These are phyloP conservation scores for Phytophthora pini DNA, from an alignment of 352 stramenopile species.

Conservation along the genomic window DNA sequence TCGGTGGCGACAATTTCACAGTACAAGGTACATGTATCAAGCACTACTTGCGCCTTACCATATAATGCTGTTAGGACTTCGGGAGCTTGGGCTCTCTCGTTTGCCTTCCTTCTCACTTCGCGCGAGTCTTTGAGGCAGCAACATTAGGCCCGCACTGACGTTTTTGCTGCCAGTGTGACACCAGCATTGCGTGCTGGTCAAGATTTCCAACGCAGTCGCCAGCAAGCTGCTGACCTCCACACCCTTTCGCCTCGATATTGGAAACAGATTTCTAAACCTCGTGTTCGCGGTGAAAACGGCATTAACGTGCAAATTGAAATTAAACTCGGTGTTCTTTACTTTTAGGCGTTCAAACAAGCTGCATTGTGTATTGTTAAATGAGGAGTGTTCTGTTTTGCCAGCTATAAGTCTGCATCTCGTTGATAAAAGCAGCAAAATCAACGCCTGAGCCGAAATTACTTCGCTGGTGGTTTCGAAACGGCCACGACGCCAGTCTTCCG, in stretches of 20 bases:
- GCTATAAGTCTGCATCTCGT: too few relatives aligned
- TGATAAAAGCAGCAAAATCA: neutral
- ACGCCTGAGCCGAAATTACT: neutral
- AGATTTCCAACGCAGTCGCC: slow-evolving; percentile 23
- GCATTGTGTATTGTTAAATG: too few relatives aligned
- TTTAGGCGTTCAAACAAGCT: too few relatives aligned
- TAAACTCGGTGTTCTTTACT: too few relatives aligned
- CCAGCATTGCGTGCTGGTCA: slow-evolving; percentile 1
- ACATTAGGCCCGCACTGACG: neutral
- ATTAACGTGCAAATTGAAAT: neutral
- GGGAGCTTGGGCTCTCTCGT: too few relatives aligned
- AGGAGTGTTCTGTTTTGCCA: too few relatives aligned
- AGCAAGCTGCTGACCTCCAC: slow-evolving; percentile 6
- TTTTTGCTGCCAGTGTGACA: neutral
- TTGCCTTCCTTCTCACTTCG: too few relatives aligned
- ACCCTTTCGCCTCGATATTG: slow-evolving; percentile 17
- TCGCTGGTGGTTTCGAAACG: slow-evolving; percentile 29
- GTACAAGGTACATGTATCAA: neutral
- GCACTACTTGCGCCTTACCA: too few relatives aligned
- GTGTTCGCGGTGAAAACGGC: neutral
- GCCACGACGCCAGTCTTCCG: slow-evolving; percentile 6
- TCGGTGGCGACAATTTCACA: slow-evolving; percentile 5
- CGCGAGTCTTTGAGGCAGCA: too few relatives aligned
- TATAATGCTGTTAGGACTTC: too few relatives aligned
- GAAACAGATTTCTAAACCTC: slow-evolving; percentile 2